Evolutionary conservation across 2,329 filamentous ascomycete genomes (phyloP), one percentile per base, ranked within the genome.

Genomic region (Diaporthe aspalathi): DNA sequence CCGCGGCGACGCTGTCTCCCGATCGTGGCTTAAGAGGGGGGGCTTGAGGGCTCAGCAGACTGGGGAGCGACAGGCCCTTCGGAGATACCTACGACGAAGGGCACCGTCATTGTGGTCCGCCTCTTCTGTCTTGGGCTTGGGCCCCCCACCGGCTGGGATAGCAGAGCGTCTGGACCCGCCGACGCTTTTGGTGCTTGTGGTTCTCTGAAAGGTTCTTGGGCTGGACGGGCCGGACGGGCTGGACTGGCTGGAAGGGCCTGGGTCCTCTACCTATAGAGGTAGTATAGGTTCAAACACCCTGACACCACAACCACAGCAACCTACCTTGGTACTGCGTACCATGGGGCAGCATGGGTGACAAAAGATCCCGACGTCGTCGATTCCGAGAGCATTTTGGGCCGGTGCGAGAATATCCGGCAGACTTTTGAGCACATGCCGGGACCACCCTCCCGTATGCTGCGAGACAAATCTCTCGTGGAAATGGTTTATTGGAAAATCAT

Each of bases 1-100:
- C 29, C 40, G 22, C 57, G 6, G 16, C 43, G 7, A 20, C 49
- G 20, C 27, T 20, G 27, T 24, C 11, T 60, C 5, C 14, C 7
- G 3, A 35, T 2, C 35, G 35, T 38, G 5, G 5, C 32, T 35
- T 5, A 5, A 9, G 32, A 35, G 27, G 27, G 14, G 29, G 16
- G 29, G 32, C 14, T n/a, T 38, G 24, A 27, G 35, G 35, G 6
- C 35, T 32, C 60, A 65, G 60, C 60, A 65, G 29, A 50, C 38
- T 65, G 5, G 60, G 29, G 29, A 49, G 43, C 38, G 60, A 65
- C 60, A 65, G 43, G 60, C 29, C 60, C 60, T 65, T 22, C 60
- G 60, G 60, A 65, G 45, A 65, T 65, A 50, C 60, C 60, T 65
- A 65, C 53, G 45, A 22, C 32, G 45, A 35, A n/a, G 35, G 35